Conservation (phyloP, 2,329 filamentous ascomycete species). For the Fusarium algeriense region DNA sequence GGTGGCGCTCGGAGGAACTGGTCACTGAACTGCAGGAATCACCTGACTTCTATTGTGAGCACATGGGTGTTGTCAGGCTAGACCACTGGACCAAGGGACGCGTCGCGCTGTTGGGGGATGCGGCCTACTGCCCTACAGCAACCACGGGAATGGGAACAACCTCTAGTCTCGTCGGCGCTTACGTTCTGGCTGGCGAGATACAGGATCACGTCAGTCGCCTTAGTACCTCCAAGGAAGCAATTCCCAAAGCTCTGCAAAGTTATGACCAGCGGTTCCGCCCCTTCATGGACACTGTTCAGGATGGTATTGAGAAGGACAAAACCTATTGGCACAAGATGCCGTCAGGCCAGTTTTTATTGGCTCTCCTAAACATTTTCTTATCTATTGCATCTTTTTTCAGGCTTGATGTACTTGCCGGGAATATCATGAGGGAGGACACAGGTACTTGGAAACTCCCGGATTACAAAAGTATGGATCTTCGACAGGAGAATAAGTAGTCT, state of each 20-base stretch:
- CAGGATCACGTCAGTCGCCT: not conserved
- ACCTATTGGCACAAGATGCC: slow-evolving; percentile 1
- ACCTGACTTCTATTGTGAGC: slow-evolving; percentile 59
- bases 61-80: slow-evolving; percentile 35
- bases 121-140: slow-evolving; percentile 62
- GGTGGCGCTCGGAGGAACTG: not conserved
- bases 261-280: not conserved
- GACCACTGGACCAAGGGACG: slow-evolving; percentile 59
- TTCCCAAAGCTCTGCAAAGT: not conserved
- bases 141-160: slow-evolving; percentile 65
- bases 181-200: slow-evolving; percentile 67
- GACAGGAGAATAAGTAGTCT: not conserved
- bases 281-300: not conserved
- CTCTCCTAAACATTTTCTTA: not conserved
- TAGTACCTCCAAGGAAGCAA: not conserved
- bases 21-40: slow-evolving; percentile 27
- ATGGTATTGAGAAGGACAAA: slow-evolving; percentile 1
- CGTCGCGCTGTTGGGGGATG: slow-evolving; percentile 66
- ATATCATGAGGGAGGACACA: not conserved
- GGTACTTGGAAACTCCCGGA: not conserved
- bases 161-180: slow-evolving; percentile 62
- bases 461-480: not conserved
- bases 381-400: not conserved
- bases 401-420: not conserved
- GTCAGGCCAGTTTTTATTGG: not conserved